These are phyloP conservation scores for Rhynchospora breviuscula DNA, from an alignment of 176 grass and related monocot species.

Conservation along the genomic window DNA sequence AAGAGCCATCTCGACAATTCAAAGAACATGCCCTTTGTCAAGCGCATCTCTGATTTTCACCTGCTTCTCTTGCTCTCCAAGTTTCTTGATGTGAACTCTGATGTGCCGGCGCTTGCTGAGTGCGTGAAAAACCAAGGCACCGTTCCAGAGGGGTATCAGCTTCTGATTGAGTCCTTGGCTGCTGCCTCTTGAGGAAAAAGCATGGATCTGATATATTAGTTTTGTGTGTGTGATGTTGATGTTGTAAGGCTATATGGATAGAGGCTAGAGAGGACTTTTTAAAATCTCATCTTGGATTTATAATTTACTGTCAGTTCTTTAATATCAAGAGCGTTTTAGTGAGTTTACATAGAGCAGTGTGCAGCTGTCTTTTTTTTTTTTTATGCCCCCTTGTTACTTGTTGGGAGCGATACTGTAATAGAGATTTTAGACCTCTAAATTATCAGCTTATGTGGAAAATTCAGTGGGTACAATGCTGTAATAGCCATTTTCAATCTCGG, in stretches of 20 bases:
- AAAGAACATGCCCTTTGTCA: conserved; percentile 72
- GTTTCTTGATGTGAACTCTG: conserved; percentile 56
- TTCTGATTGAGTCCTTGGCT: conserved; percentile 84
- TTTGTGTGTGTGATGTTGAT: background rate
- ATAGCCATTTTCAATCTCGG: too few species aligned
- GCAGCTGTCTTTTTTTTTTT: background rate
- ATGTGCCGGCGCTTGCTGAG: conserved; percentile 54
- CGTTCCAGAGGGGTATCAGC: conserved; percentile 71
- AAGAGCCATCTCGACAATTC: conserved; percentile 54
- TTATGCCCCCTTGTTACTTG: too few species aligned
- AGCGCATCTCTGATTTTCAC: conserved; percentile 83
- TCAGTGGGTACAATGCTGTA: too few species aligned
- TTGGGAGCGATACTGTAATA: background rate
- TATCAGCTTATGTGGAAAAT: too few species aligned
- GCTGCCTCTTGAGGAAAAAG: conserved; percentile 18
- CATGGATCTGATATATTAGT: background rate
- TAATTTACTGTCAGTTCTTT: background rate
- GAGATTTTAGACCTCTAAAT: background rate
- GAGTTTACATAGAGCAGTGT: background rate
- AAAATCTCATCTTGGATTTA: background rate
- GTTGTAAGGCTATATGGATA: background rate
- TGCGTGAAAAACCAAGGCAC: conserved; percentile 51
- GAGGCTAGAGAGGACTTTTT: background rate
- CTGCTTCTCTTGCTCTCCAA: conserved; percentile 58
- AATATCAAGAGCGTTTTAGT: background rate